Evolutionary conservation across 345 rosid genomes (phyloP).

Genomic region (Gossypium thurberi): DNA sequence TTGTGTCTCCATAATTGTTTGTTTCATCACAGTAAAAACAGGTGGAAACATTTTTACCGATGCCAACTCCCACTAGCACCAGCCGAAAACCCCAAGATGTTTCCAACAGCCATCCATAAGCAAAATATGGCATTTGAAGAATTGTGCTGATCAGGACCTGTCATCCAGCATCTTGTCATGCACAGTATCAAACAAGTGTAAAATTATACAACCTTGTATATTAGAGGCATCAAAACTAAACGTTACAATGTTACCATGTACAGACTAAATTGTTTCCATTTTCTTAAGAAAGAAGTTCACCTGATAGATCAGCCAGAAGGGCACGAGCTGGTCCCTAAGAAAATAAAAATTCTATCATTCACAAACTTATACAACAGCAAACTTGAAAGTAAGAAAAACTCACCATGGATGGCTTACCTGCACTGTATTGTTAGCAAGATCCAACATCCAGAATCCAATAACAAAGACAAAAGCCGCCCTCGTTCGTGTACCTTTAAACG

Average conservation of each 20-base stretch:
- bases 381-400: no score
- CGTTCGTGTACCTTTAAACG: conserved; percentile 77
- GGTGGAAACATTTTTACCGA: conserved; percentile 43
- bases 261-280: neutral
- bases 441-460: conserved; percentile 95
- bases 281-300: conserved; percentile 26
- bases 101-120: conserved; percentile 97
- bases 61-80: conserved; percentile 94
- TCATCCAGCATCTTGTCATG: conserved; percentile 10
- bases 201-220: neutral
- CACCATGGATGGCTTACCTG: conserved; percentile 42
- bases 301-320: conserved; percentile 86
- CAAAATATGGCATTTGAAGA: conserved; percentile 90
- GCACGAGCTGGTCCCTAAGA: conserved; percentile 97
- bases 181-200: conserved; percentile 3
- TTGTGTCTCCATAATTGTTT: neutral
- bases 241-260: neutral
- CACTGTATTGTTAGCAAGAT: conserved; percentile 93
- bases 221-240: neutral
- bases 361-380: neutral
- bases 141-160: conserved; percentile 93
- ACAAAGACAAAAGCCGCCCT: conserved; percentile 81
- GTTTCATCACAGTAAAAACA: conserved; percentile 12
- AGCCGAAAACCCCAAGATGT: conserved; percentile 87
- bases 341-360: conserved; percentile 15